Evolutionary conservation across 2,329 filamentous ascomycete genomes (phyloP).

Genomic region (Tolypocladium sp.): DNA sequence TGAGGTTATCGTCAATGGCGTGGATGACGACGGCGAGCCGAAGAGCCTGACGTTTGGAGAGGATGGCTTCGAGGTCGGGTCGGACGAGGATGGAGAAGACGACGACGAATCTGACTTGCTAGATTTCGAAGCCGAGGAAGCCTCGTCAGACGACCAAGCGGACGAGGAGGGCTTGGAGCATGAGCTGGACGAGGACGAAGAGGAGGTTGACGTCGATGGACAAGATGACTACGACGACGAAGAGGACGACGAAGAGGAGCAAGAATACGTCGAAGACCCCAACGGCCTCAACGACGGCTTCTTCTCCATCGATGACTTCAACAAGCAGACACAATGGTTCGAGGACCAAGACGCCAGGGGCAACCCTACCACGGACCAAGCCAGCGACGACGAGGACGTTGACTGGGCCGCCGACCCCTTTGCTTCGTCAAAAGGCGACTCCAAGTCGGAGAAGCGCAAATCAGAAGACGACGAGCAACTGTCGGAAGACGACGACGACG

Average conservation of each 20-base stretch:
- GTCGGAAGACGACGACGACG: conserved; percentile 48
- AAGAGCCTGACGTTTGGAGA: conserved; percentile 15
- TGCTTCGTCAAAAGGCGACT: conserved; percentile 20
- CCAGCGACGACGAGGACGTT: conserved; percentile 76
- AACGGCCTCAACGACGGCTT: conserved; percentile 93
- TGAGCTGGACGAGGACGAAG: conserved; percentile 21
- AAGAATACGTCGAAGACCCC: conserved; percentile 48
- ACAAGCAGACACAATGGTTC: conserved; percentile 81
- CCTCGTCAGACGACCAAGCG: conserved; percentile 16
- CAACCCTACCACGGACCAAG: conserved; percentile 63
- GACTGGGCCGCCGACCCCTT: conserved; percentile 81
- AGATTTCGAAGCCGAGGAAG: conserved; percentile 10
- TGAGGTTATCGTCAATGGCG: conserved; percentile 24
- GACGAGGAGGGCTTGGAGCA: conserved; percentile 21
- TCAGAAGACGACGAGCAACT: conserved; percentile 21
- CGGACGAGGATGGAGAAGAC: conserved; percentile 18
- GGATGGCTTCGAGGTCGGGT: conserved; percentile 20
- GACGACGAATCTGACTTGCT: conserved; percentile 19
- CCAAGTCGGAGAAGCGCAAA: conserved; percentile 18
- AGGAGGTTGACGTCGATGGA: conserved; percentile 25
- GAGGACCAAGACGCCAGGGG: conserved; percentile 77
- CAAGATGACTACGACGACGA: conserved; percentile 21
- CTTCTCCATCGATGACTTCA: conserved; percentile 97
- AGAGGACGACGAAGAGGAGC: conserved; percentile 29
- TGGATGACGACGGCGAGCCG: conserved; percentile 22